phyloP scores from a whole-genome alignment of 192 early-diverging fungal species.

The Ambispora gerdemannii region DNA sequence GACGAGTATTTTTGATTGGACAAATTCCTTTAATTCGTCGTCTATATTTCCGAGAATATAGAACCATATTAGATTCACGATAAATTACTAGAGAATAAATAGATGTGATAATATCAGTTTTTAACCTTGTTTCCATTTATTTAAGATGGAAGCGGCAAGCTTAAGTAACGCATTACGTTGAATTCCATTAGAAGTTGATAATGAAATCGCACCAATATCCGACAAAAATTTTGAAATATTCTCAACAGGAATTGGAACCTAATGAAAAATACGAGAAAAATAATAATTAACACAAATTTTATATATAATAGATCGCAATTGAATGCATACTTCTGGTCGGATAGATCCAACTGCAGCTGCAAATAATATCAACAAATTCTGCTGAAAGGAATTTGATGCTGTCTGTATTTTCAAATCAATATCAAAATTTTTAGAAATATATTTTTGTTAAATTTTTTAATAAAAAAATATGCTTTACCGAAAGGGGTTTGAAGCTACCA shows the following conservation, averaged over 20 bases:
- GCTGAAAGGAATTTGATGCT: conserved; percentile 25
- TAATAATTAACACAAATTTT: background rate
- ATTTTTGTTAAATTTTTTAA: no score
- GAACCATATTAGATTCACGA: no score
- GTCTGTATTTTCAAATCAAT: conserved; percentile 11
- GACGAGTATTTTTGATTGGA: conserved; percentile 22
- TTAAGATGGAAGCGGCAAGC: conserved; percentile 58
- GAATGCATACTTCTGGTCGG: conserved; percentile 30
- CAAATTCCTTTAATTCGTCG: conserved; percentile 32
- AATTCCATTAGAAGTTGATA: conserved; percentile 38
- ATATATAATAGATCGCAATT: background rate
- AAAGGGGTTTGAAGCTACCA: conserved; percentile 22
- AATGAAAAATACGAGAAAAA: background rate
- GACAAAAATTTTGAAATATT: conserved; percentile 45
- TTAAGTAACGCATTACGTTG: conserved; percentile 55
- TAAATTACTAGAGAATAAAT: no score
- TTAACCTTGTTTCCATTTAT: conserved; percentile 57
- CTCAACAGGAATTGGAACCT: conserved; percentile 52
- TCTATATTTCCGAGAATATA: conserved; percentile 37
- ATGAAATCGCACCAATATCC: conserved; percentile 39
- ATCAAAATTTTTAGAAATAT: background rate
- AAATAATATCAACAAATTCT: conserved; percentile 28
- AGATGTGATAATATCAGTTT: no score
- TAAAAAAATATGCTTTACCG: conserved; percentile 21
- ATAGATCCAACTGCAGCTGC: conserved; percentile 25